Conservation (phyloP, 768 basidiomycete species). For the Astraeus odoratus region DNA sequence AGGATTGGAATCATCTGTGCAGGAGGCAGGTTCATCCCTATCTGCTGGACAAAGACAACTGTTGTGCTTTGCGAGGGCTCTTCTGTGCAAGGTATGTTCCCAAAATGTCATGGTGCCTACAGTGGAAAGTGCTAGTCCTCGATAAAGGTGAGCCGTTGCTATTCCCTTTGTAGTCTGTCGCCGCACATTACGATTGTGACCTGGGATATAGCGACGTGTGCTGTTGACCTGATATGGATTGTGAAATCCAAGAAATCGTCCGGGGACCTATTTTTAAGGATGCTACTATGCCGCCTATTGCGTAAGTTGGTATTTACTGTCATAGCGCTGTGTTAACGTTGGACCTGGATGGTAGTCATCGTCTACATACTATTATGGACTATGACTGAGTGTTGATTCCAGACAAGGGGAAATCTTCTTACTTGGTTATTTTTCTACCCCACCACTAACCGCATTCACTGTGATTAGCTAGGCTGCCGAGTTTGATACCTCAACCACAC, state of each 20-base stretch:
- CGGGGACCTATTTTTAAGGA: slow-evolving; percentile 69
- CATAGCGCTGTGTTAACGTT: neutral
- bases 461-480: slow-evolving; percentile 54
- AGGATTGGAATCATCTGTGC: slow-evolving; percentile 64
- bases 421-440: neutral
- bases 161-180: too few relatives aligned
- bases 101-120: neutral
- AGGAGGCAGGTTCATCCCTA: slow-evolving; percentile 76
- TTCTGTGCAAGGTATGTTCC: slow-evolving; percentile 58
- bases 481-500: slow-evolving; percentile 60
- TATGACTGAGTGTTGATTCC: slow-evolving; percentile 80
- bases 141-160: slow-evolving; percentile 61
- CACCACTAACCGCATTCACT: slow-evolving; percentile 2
- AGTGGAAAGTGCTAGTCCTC: slow-evolving; percentile 85
- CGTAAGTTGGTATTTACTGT: slow-evolving; percentile 41
- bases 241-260: slow-evolving; percentile 83
- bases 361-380: slow-evolving; percentile 78
- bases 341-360: slow-evolving; percentile 46
- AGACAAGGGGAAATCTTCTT: slow-evolving; percentile 48
- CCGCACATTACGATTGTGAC: slow-evolving; percentile 1
- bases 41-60: slow-evolving; percentile 84
- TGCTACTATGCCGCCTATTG: slow-evolving; percentile 83
- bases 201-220: slow-evolving; percentile 60
- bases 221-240: slow-evolving; percentile 90
- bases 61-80: slow-evolving; percentile 81